phyloP scores from a whole-genome alignment of 2,329 filamentous ascomycete species.

The Ceratocystis eucalypticola region DNA sequence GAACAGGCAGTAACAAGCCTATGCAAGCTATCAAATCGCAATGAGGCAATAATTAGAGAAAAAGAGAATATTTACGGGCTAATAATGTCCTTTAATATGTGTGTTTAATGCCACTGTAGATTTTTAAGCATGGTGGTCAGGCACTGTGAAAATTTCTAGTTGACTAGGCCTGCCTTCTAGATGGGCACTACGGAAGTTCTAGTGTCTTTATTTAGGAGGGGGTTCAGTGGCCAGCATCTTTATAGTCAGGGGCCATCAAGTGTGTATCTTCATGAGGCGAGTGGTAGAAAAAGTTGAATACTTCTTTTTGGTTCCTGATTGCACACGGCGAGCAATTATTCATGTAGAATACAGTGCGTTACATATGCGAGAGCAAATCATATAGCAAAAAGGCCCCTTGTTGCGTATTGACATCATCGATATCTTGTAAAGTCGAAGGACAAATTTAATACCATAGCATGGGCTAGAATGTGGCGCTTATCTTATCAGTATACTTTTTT shows the following conservation, averaged over 20 bases:
- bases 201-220: neutral
- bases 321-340: too few species aligned
- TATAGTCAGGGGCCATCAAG: neutral
- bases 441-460: neutral
- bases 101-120: neutral
- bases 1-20: neutral
- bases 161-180: neutral
- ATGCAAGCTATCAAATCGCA: neutral
- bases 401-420: slow-evolving; percentile 10
- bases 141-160: slow-evolving; percentile 1
- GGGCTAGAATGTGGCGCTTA: slow-evolving; percentile 15
- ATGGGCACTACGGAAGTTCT: neutral
- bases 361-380: neutral
- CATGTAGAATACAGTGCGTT: too few species aligned
- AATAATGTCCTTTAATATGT: too few species aligned
- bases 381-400: neutral
- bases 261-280: neutral
- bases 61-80: neutral
- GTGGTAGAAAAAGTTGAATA: neutral
- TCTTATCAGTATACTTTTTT: slow-evolving; percentile 6
- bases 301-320: neutral
- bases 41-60: neutral
- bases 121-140: neutral
- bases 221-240: neutral
- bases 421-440: neutral